Evolutionary conservation across 139 green algal species (phyloP).

Genomic region (Trebouxia sp.): DNA sequence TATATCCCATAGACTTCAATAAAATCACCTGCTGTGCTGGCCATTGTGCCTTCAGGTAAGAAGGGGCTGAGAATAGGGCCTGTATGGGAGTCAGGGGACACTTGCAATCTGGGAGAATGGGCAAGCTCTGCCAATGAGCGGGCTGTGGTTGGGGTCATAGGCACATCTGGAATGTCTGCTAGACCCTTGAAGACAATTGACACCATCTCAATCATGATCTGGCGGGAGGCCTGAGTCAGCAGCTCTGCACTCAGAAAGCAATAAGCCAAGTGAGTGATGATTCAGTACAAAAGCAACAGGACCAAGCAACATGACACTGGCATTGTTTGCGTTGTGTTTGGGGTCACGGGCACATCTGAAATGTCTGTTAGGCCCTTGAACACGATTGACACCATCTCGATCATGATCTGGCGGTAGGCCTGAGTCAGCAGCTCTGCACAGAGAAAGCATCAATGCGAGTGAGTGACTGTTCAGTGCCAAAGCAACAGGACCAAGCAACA

Average conservation of each 20-base stretch:
- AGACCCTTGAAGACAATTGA: slow-evolving; percentile 59
- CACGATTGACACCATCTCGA: not conserved
- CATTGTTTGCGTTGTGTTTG: not conserved
- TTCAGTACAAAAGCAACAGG: no score
- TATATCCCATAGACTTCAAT: no score
- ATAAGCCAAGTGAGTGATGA: not conserved
- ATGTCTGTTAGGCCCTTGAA: not conserved
- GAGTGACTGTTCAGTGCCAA: no score
- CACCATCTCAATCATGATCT: slow-evolving; percentile 67
- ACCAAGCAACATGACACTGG: no score
- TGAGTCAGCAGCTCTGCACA: no score
- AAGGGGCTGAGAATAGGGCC: not conserved
- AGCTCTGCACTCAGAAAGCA: slow-evolving; percentile 45
- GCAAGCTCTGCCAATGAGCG: slow-evolving; percentile 9
- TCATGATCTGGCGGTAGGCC: not conserved
- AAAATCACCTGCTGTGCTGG: not conserved
- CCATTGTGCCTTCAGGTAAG: not conserved
- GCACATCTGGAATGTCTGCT: slow-evolving; percentile 34
- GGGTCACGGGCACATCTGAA: slow-evolving; percentile 12
- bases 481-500: no score
- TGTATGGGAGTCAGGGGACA: not conserved
- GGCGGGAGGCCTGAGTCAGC: slow-evolving; percentile 63
- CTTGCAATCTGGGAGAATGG: slow-evolving; percentile 16
- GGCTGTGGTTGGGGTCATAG: slow-evolving; percentile 30
- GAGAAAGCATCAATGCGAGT: no score